Percentiles rank a stretch among this genome's conserved stretches.
Conservation (phyloP, 257 asterid species). For the Paulownia fortunei region DNA sequence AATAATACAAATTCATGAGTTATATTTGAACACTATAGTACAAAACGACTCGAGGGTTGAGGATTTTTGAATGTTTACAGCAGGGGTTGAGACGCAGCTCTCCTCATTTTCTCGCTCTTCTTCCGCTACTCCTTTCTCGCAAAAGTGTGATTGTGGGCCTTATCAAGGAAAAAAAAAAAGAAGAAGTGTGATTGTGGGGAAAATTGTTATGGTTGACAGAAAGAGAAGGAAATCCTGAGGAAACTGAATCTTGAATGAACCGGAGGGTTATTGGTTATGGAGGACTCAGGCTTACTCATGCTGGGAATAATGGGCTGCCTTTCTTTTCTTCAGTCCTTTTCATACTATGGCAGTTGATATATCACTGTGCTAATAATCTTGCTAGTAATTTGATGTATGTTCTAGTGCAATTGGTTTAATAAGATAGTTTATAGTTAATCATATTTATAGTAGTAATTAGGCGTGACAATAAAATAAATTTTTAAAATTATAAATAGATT, state of each 20-base stretch:
- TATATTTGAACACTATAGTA: background rate
- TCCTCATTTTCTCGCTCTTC: constrained; percentile 49
- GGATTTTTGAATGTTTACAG: constrained; percentile 43
- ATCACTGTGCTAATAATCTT: too few relatives aligned
- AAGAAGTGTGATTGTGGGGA: background rate
- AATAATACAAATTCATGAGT: background rate
- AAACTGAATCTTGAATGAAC: constrained; percentile 23
- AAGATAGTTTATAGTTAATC: too few relatives aligned
- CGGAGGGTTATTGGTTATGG: background rate
- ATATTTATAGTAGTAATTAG: too few relatives aligned
- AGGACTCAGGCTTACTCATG: too few relatives aligned
- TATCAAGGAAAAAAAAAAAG: too few relatives aligned
- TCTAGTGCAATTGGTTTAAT: too few relatives aligned
- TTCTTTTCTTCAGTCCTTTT: too few relatives aligned
- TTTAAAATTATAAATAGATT: too few relatives aligned
- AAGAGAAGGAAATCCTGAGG: background rate
- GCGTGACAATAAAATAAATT: too few relatives aligned
- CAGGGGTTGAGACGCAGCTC: constrained; percentile 63
- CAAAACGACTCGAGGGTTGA: background rate
- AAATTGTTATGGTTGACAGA: background rate
- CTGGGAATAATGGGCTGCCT: background rate
- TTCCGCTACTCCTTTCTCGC: background rate
- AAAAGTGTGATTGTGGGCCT: background rate
- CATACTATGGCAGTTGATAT: too few relatives aligned
- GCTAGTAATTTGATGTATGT: too few relatives aligned